phyloP scores from a whole-genome alignment of 495 filamentous ascomycete species.

The Hypoxylon lenormandii region DNA sequence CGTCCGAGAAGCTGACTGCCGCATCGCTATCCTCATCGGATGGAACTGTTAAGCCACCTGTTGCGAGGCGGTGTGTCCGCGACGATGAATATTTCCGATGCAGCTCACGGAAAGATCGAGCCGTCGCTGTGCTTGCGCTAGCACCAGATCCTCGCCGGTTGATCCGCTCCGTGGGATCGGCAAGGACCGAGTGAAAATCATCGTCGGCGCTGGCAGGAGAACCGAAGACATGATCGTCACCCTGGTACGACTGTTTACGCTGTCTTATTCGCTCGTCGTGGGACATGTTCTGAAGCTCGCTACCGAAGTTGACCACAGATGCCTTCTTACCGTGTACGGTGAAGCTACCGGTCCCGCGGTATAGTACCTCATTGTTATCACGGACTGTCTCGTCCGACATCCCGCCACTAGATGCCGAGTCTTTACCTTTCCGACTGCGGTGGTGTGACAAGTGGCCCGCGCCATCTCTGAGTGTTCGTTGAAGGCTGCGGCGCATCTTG shows the following conservation, averaged over 20 bases:
- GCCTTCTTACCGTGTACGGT: slow-evolving; percentile 98
- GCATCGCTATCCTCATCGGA: slow-evolving; percentile 69
- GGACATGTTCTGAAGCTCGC: slow-evolving; percentile 83
- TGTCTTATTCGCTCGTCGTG: slow-evolving; percentile 77
- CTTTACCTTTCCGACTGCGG: slow-evolving; percentile 80
- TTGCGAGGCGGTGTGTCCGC: slow-evolving; percentile 50
- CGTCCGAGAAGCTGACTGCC: slow-evolving; percentile 67
- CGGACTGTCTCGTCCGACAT: slow-evolving; percentile 70
- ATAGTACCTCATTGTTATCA: slow-evolving; percentile 74
- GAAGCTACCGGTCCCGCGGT: slow-evolving; percentile 85
- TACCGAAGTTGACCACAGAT: slow-evolving; percentile 91
- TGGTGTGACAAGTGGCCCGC: slow-evolving; percentile 73
- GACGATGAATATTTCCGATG: slow-evolving; percentile 65
- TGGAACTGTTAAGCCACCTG: slow-evolving; percentile 55
- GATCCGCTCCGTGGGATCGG: slow-evolving; percentile 49
- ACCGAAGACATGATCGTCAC: slow-evolving; percentile 50
- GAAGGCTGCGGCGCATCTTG: slow-evolving; percentile 87
- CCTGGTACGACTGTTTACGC: slow-evolving; percentile 52
- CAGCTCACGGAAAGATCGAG: slow-evolving; percentile 66
- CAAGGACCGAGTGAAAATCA: slow-evolving; percentile 55
- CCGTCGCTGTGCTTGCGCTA: slow-evolving; percentile 68
- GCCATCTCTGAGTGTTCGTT: slow-evolving; percentile 87
- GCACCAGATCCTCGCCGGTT: slow-evolving; percentile 65
- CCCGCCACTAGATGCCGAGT: slow-evolving; percentile 72
- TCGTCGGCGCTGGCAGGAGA: slow-evolving; percentile 47